phyloP scores from a whole-genome alignment of 2,329 filamentous ascomycete species.

The Cercospora berteroae region DNA sequence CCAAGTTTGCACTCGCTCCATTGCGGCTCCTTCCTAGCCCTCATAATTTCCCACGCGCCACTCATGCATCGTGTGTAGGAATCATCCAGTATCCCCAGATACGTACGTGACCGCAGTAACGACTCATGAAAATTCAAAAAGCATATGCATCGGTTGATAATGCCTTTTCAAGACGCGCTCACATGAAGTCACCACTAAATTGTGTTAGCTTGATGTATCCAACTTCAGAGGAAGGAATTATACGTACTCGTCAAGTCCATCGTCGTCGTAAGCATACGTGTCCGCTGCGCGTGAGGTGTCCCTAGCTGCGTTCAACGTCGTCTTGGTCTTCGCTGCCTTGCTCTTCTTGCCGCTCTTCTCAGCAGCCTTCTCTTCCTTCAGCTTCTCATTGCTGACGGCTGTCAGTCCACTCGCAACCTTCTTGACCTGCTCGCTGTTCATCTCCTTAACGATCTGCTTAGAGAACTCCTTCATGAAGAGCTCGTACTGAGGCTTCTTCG shows the following conservation, averaged over 20 bases:
- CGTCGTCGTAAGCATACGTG: slow-evolving; percentile 75
- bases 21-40: neutral
- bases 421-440: slow-evolving; percentile 93
- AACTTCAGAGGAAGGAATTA: neutral
- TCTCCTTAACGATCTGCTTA: slow-evolving; percentile 81
- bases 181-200: slow-evolving; percentile 18
- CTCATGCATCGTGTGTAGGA: neutral
- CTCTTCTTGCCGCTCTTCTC: slow-evolving; percentile 96
- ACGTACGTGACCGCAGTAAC: neutral
- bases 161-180: neutral
- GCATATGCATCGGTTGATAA: neutral
- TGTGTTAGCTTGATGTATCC: neutral
- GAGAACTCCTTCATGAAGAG: slow-evolving; percentile 88
- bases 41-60: neutral
- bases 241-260: slow-evolving; percentile 78
- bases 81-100: neutral
- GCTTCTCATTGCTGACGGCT: slow-evolving; percentile 93
- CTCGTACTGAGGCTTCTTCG: slow-evolving; percentile 85
- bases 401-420: slow-evolving; percentile 86
- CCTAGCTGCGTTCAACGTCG: slow-evolving; percentile 68
- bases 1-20: slow-evolving; percentile 9
- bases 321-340: slow-evolving; percentile 96
- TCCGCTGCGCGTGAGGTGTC: slow-evolving; percentile 60
- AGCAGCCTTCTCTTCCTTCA: slow-evolving; percentile 94
- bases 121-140: neutral